Evolutionary conservation across 192 early-diverging fungal genomes (phyloP), one percentile per base, ranked within the genome.

Genomic region (Gamsiella multidivaricata): DNA sequence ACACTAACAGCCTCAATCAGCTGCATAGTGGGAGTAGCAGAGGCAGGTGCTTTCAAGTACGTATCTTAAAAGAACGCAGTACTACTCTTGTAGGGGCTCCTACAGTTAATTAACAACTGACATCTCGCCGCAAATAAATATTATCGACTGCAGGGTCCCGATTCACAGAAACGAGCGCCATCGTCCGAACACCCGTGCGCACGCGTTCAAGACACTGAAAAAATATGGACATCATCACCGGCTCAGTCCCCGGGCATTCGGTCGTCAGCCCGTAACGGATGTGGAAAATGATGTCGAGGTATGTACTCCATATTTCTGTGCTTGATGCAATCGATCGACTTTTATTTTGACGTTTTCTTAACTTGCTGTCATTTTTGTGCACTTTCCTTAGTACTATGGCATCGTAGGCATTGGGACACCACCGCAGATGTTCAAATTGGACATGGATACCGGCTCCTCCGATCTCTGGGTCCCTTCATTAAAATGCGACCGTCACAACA

Each of bases 401-500:
- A 72, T 80, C n/a, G 88, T 91, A 6, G 76, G 84, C 1, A 81
- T 91, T 23, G 91, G 91, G 12, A 86, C 91, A 11, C 91, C 91
- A 39, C 86, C 88, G 20, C 88, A 90, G 52, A 79, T 75, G 37
- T 89, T 92, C 70, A 90, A 90, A 52, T 76, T 92, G n/a, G 84
- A 90, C 57, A 85, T 92, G 34, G 91, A 92, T 54, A 92, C 91
- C 4, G 91, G 91, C 22, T 91, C 88, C 2, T 86, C 87, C n/a
- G 91, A 92, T 69, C 65, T 91, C 3, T 92, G 89, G 89, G 81
- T 90, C 49, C 81, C 84, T 5, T 68, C 59, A n/a, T 63, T 52
- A 54, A 63, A 63, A 39, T 69, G 65, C 34, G 54, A 43, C 22
- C 23, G 49, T 8, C 15, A 61, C 29, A 46, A 51, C 7, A 20